Evolutionary conservation across 129 eudicot species (phyloP).

Genomic region (Centrapalus pauciflorus): DNA sequence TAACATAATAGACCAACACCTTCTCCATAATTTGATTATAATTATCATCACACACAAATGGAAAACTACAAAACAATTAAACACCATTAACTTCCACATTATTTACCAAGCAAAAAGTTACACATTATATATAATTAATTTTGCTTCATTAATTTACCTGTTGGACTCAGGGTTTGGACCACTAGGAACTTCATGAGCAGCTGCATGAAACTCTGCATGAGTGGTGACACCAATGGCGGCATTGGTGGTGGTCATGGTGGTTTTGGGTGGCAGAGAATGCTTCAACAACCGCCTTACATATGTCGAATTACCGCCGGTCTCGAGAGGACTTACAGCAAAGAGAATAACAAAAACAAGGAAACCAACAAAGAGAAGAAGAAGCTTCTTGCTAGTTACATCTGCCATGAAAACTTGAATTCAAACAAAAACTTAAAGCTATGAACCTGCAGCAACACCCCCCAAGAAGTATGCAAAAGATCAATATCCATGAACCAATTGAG

Average conservation of each 20-base stretch:
- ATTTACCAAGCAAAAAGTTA: constrained; percentile 14
- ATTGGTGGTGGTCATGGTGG: not conserved
- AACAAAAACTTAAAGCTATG: constrained; percentile 12
- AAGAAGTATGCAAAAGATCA: constrained; percentile 41
- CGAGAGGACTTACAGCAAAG: constrained; percentile 17
- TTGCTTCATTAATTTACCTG: constrained; percentile 32
- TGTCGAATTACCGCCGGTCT: not conserved
- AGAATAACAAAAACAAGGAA: constrained; percentile 35
- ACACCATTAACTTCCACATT: constrained; percentile 8
- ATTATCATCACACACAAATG: constrained; percentile 21
- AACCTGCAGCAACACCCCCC: constrained; percentile 37
- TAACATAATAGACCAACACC: too few relatives aligned
- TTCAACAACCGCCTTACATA: constrained; percentile 16
- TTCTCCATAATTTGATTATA: too few relatives aligned
- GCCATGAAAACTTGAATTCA: constrained; percentile 42
- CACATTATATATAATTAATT: not conserved
- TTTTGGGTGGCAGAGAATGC: constrained; percentile 14
- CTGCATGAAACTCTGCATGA: constrained; percentile 36
- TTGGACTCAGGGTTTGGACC: constrained; percentile 71
- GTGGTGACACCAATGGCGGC: constrained; percentile 8
- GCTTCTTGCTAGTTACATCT: constrained; percentile 25
- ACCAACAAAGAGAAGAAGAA: constrained; percentile 29
- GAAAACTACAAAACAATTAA: constrained; percentile 19
- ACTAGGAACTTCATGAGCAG: constrained; percentile 69
- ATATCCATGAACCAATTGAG: constrained; percentile 58